A percentile compares a stretch with the other conserved stretches of the same genome.
phyloP scores from a whole-genome alignment of 768 basidiomycete genomes.

The Xerocomus brunneocitrinus region DNA sequence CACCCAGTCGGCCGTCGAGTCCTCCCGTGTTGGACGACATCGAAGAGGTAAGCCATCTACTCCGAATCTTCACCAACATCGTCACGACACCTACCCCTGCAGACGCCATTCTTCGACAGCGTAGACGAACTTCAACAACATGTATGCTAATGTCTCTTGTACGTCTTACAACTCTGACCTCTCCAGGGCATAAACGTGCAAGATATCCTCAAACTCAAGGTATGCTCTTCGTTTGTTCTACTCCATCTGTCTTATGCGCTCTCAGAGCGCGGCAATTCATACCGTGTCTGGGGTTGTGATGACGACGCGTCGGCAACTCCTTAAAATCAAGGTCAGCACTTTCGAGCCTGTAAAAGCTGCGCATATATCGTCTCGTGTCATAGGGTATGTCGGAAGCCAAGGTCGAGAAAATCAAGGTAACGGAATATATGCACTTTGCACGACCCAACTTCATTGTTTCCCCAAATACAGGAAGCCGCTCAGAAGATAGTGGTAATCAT shows the following conservation, averaged over 20 bases:
- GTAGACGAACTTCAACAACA: conserved; percentile 86
- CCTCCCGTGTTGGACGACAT: conserved; percentile 32
- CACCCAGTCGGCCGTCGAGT: conserved; percentile 26
- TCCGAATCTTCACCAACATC: background rate
- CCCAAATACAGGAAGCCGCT: conserved; percentile 69
- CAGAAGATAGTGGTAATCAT: conserved; percentile 69
- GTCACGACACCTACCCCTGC: background rate
- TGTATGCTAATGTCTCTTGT: conserved; percentile 35
- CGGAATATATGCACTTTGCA: conserved; percentile 14
- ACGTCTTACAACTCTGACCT: conserved; percentile 4
- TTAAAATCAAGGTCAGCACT: conserved; percentile 81
- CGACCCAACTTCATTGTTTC: background rate
- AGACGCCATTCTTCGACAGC: conserved; percentile 67
- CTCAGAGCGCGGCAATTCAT: conserved; percentile 72
- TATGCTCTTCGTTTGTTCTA: conserved; percentile 20
- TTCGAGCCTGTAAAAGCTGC: background rate
- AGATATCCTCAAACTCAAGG: conserved; percentile 93
- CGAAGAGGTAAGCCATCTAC: conserved; percentile 35
- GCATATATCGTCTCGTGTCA: conserved; percentile 1
- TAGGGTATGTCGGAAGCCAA: conserved; percentile 96
- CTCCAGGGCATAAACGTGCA: conserved; percentile 88
- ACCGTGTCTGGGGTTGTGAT: conserved; percentile 86
- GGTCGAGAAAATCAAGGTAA: conserved; percentile 92
- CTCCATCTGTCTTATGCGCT: background rate
- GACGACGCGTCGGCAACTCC: conserved; percentile 83